Percentiles rank a stretch among this genome's conserved stretches.
These are phyloP conservation scores for Xylaria sp. DNA, from an alignment of 495 filamentous ascomycete genomes.

Conservation along the genomic window DNA sequence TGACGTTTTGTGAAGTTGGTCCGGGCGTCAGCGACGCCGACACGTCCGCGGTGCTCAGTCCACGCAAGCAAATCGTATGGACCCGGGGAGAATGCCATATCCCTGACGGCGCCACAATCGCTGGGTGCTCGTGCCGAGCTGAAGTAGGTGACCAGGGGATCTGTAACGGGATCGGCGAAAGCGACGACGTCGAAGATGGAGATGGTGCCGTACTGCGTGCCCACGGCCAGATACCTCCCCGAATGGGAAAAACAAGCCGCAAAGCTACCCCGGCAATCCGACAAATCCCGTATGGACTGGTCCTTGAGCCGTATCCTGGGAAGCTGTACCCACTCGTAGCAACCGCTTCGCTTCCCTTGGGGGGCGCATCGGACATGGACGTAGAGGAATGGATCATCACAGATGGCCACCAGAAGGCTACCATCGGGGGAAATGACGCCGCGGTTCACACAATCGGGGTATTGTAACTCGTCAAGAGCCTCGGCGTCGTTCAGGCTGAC, in stretches of 20 bases:
- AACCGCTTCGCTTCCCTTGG: constrained; percentile 33
- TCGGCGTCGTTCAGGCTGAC: constrained; percentile 64
- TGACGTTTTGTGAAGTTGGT: constrained; percentile 78
- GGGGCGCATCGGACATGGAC: constrained; percentile 65
- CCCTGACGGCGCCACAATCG: constrained; percentile 80
- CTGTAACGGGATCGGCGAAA: constrained; percentile 44
- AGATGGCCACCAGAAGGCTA: constrained; percentile 77
- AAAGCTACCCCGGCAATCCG: constrained; percentile 61
- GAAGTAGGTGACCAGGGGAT: constrained; percentile 53
- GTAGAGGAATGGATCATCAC: constrained; percentile 83
- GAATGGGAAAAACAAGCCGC: constrained; percentile 61
- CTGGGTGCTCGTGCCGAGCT: constrained; percentile 64
- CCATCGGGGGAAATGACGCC: constrained; percentile 91
- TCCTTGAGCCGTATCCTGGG: constrained; percentile 56
- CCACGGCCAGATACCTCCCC: constrained; percentile 59
- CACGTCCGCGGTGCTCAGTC: constrained; percentile 85
- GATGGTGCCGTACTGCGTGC: constrained; percentile 64
- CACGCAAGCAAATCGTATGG: constrained; percentile 92
- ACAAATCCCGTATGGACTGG: constrained; percentile 53
- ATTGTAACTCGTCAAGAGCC: constrained; percentile 69
- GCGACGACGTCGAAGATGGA: constrained; percentile 56
- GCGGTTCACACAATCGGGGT: constrained; percentile 87
- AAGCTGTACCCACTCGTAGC: constrained; percentile 50
- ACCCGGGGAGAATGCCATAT: constrained; percentile 88
- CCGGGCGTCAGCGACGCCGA: constrained; percentile 85